These are phyloP conservation scores for Prunus mume DNA, from an alignment of 306 rosid species.

Conservation along the genomic window DNA sequence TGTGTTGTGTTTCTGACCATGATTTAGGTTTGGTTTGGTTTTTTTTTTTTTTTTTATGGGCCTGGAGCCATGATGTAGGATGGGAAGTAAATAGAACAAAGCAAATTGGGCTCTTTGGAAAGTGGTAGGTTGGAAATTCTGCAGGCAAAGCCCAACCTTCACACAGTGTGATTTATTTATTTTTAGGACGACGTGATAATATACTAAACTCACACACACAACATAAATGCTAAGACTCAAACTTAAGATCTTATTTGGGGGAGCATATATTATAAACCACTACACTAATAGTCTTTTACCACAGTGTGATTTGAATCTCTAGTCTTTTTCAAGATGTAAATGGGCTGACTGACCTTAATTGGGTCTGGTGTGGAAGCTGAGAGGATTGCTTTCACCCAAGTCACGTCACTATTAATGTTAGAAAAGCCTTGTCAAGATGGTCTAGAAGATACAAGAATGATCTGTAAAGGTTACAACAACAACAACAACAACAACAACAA, in stretches of 20 bases:
- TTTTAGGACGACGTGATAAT: accelerated
- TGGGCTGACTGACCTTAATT: too few relatives aligned
- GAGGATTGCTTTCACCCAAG: background rate
- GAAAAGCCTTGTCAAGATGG: too few relatives aligned
- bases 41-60: background rate
- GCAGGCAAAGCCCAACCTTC: background rate
- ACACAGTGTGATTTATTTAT: too few relatives aligned
- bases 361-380: background rate
- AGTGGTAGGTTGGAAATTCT: background rate
- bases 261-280: too few relatives aligned
- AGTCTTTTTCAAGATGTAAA: background rate
- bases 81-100: background rate
- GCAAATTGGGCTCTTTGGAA: background rate
- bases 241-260: accelerated
- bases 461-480: too few relatives aligned
- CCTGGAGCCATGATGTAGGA: background rate
- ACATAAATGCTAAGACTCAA: accelerated
- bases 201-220: too few relatives aligned
- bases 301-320: background rate
- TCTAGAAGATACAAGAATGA: too few relatives aligned
- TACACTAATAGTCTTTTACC: background rate
- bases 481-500: too few relatives aligned
- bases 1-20: background rate
- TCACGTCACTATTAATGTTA: too few relatives aligned
- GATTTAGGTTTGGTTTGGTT: background rate